These are phyloP conservation scores for Paralagenidium karlingii DNA, from an alignment of 352 stramenopile species.

Conservation along the genomic window DNA sequence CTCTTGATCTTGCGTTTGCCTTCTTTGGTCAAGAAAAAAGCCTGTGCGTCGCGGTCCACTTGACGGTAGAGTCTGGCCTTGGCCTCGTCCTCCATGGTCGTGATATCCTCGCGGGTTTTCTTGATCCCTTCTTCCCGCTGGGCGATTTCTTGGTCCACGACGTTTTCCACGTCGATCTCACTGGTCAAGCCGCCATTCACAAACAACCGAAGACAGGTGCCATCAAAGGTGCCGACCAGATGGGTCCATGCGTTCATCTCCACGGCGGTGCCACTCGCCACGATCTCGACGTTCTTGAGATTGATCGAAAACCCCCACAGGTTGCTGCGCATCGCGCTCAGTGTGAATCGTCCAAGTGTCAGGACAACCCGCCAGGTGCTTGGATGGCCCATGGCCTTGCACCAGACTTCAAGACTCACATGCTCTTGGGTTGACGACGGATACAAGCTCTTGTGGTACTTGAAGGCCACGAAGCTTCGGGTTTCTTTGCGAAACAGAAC, in stretches of 20 bases:
- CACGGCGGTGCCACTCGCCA: conserved; percentile 33
- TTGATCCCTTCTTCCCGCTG: conserved; percentile 45
- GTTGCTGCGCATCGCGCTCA: conserved; percentile 61
- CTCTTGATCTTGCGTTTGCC: conserved; percentile 46
- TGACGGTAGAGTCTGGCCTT: conserved; percentile 64
- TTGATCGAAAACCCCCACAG: conserved; percentile 75
- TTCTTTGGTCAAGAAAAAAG: conserved; percentile 61
- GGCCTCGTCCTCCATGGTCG: conserved; percentile 56
- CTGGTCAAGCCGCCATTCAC: conserved; percentile 60
- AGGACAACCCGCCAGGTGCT: conserved; percentile 57
- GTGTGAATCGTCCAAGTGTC: conserved; percentile 56
- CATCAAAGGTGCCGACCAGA: conserved; percentile 81
- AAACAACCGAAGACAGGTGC: conserved; percentile 71
- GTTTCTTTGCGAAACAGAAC: conserved; percentile 40
- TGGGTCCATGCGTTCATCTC: conserved; percentile 72
- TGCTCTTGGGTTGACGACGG: conserved; percentile 15
- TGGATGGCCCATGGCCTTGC: conserved; percentile 44
- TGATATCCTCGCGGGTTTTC: conserved; percentile 71
- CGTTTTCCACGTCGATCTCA: conserved; percentile 55
- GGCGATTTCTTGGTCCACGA: conserved; percentile 56
- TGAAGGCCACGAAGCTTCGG: conserved; percentile 41
- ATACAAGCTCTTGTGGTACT: conserved; percentile 25
- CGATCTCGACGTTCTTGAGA: conserved; percentile 63
- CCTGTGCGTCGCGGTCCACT: conserved; percentile 42
- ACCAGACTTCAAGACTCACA: conserved; percentile 73